Conservation (phyloP, 176 grass and related monocot genomes). For the Carex pumila region DNA sequence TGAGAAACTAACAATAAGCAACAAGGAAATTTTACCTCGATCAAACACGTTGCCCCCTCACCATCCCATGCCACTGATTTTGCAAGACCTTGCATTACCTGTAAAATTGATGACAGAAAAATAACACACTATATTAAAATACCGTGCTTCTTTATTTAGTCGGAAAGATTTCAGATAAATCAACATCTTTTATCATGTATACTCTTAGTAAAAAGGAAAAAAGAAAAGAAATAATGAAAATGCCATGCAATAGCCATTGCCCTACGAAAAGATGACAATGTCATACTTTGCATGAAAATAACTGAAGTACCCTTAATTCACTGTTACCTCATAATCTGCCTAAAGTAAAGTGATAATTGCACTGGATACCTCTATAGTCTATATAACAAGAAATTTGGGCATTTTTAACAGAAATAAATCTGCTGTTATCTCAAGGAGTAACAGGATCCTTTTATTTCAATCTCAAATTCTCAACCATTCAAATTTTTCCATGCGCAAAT, state of each 20-base stretch:
- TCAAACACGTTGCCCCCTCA: conserved; percentile 93
- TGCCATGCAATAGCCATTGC: neutral
- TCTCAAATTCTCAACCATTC: too few species aligned
- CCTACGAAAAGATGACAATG: neutral
- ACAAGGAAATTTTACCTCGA: conserved; percentile 57
- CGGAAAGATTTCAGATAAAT: neutral
- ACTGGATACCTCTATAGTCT: neutral
- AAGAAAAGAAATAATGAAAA: neutral
- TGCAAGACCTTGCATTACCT: conserved; percentile 99
- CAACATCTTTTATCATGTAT: neutral
- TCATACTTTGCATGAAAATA: neutral
- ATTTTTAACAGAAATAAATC: neutral
- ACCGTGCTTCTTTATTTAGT: neutral
- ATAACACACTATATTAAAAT: neutral
- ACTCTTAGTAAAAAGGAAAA: neutral
- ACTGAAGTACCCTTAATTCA: neutral
- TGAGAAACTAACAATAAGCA: neutral
- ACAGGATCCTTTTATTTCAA: too few species aligned
- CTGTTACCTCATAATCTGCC: neutral
- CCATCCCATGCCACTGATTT: conserved; percentile 99
- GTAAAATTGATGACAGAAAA: conserved; percentile 13
- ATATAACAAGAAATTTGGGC: neutral
- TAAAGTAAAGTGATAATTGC: neutral
- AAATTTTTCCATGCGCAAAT: too few species aligned
- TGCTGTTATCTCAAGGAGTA: too few species aligned